These are phyloP conservation scores for Coix lacrymajobi DNA, from an alignment of 176 grass and related monocot genomes.

Conservation along the genomic window DNA sequence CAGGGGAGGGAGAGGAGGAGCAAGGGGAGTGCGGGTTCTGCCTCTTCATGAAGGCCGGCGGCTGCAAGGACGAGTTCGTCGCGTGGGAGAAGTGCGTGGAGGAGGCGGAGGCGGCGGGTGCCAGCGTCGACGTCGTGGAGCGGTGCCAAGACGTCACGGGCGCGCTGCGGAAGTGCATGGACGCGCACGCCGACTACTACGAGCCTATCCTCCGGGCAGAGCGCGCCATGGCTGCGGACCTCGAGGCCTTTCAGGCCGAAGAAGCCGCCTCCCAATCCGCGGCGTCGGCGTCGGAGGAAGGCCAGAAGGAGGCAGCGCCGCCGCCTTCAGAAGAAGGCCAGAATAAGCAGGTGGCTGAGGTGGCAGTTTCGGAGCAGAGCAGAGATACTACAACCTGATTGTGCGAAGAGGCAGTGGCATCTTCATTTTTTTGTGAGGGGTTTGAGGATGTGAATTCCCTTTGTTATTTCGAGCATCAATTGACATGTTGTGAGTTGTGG, in stretches of 20 bases:
- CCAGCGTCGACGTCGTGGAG: constrained; percentile 55
- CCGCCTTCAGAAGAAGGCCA: neutral
- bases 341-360: neutral
- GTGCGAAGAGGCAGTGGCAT: neutral
- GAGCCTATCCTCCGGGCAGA: constrained; percentile 70
- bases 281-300: neutral
- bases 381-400: neutral
- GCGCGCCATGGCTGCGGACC: constrained; percentile 43
- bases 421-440: constrained; percentile 26
- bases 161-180: constrained; percentile 80
- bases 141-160: constrained; percentile 54
- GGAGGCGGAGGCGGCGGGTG: constrained; percentile 35
- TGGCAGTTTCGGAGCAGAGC: neutral
- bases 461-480: constrained; percentile 1
- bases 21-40: constrained; percentile 86
- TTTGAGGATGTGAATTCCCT: constrained; percentile 22
- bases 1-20: constrained; percentile 33
- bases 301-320: neutral
- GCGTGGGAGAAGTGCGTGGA: constrained; percentile 95
- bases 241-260: constrained; percentile 18
- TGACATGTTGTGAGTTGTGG: neutral
- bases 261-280: neutral
- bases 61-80: constrained; percentile 79
- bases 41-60: constrained; percentile 93
- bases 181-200: constrained; percentile 67